Percentiles rank a stretch among this genome's conserved stretches.
These are phyloP conservation scores for Ganoderma boninense DNA, from an alignment of 1,284 basidiomycete genomes.

Conservation along the genomic window DNA sequence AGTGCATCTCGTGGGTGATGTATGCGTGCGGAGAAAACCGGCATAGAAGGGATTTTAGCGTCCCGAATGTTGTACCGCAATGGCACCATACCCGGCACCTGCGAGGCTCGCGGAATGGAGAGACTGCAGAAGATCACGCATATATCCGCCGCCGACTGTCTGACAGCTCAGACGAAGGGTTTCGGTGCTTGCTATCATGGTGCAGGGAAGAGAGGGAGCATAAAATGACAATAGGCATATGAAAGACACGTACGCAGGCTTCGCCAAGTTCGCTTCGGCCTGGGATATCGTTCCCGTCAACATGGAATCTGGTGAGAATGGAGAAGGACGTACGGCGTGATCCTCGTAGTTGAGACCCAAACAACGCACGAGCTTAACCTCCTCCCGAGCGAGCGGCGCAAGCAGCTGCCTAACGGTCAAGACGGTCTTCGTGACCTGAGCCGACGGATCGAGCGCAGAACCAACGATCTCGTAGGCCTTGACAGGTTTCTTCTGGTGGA, in stretches of 20 bases:
- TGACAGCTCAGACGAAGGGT: neutral
- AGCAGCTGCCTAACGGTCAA: constrained; percentile 78
- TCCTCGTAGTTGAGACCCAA: constrained; percentile 85
- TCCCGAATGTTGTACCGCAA: neutral
- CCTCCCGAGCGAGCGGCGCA: constrained; percentile 70
- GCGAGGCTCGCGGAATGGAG: neutral
- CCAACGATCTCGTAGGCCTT: constrained; percentile 76
- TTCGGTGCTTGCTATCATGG: neutral
- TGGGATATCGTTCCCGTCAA: constrained; percentile 38
- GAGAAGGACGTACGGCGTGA: constrained; percentile 65
- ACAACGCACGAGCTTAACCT: constrained; percentile 77
- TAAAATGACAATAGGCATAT: neutral
- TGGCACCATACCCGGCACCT: neutral
- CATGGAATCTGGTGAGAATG: neutral
- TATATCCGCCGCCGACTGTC: neutral
- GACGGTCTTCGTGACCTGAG: constrained; percentile 66
- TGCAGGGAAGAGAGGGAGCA: neutral
- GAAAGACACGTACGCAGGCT: constrained; percentile 60
- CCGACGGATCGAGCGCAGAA: constrained; percentile 67
- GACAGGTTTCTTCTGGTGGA: constrained; percentile 59
- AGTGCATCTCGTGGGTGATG: neutral
- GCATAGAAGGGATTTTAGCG: neutral
- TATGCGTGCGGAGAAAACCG: neutral
- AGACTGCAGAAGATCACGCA: neutral
- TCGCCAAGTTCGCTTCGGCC: constrained; percentile 71